A percentile compares a stretch with the other conserved stretches of the same genome.
Conservation (phyloP, 2,329 filamentous ascomycete species). For the Colletotrichum coccodes region DNA sequence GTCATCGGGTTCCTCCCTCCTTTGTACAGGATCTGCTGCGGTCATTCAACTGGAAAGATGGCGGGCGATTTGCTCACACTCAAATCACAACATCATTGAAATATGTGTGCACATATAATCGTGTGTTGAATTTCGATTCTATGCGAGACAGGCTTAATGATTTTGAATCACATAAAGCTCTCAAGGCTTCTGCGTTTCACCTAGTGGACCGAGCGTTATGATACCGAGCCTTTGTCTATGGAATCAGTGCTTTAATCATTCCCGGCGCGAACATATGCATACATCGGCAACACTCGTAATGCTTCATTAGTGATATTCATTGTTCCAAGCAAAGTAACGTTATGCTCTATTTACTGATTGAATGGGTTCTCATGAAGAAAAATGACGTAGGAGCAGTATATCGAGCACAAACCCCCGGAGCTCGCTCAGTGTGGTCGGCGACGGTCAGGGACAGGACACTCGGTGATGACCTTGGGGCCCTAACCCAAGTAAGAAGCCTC, state of each 20-base stretch:
- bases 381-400: neutral
- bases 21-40: too few species aligned
- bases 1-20: too few species aligned
- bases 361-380: neutral
- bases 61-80: too few species aligned
- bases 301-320: neutral
- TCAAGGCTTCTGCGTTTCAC: neutral
- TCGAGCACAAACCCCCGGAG: neutral
- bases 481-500: conserved; percentile 38
- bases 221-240: neutral
- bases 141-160: too few species aligned
- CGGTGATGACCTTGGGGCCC: neutral
- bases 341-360: neutral
- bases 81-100: too few species aligned
- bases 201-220: neutral
- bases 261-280: neutral
- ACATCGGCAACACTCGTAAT: too few species aligned
- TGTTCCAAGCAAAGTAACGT: neutral
- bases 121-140: too few species aligned
- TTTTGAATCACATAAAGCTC: accelerated
- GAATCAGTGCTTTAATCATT: neutral
- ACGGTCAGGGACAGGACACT: neutral
- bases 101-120: too few species aligned
- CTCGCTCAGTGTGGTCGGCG: neutral
- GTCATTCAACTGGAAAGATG: too few species aligned